Evolutionary conservation across 305 asterid genomes (phyloP), one percentile per base, ranked within the genome.

Genomic region (Fraxinus floribunda): DNA sequence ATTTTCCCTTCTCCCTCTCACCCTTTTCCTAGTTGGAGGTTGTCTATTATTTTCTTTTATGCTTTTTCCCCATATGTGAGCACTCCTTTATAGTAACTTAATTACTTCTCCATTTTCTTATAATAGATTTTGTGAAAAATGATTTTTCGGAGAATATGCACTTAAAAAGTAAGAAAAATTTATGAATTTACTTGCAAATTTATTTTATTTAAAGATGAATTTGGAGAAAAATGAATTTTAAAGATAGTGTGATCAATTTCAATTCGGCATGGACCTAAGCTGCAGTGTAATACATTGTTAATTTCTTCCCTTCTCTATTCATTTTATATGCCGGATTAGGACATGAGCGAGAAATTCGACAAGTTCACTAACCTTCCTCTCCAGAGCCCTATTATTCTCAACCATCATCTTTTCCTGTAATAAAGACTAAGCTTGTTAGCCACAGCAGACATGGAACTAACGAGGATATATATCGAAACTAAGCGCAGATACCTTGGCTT

Each of bases 391-490:
- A 68, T 94, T 94, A 81, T 93, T 93, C 26, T 94, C 97, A 78
- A 91, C 77, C 98, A 95, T 93, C 88, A 93, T 26, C 88, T 92
- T 94, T 88, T 92, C 97, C 98, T 94, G 89, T 52, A 78, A 60
- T 34, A n/a, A 78, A 81, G 83, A 80, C 18, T 1, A 22, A 29
- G 35, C 32, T 24, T 34, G 77, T 46, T 46, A 46, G 77, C 52
- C 11, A 24, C 16, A 7, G 22, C 5, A 64, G 3, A 18, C 8
- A 73, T 0, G 9, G 26, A 5, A 57, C 16, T 44, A 46, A 44
- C 46, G 22, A 7, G 5, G 57, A 29, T 9, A 35, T 24, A 18
- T 16, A 52, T 52, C 2, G 62, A 52, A 52, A 16, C 22, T 52
- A 52, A 5, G 8, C 62, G 6, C 20, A 22, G 72, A 29, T 87